A percentile compares a stretch with the other conserved stretches of the same genome.
These are phyloP conservation scores for Starmera stellimalicola DNA, from an alignment of 1,139 yeast species.

Conservation along the genomic window DNA sequence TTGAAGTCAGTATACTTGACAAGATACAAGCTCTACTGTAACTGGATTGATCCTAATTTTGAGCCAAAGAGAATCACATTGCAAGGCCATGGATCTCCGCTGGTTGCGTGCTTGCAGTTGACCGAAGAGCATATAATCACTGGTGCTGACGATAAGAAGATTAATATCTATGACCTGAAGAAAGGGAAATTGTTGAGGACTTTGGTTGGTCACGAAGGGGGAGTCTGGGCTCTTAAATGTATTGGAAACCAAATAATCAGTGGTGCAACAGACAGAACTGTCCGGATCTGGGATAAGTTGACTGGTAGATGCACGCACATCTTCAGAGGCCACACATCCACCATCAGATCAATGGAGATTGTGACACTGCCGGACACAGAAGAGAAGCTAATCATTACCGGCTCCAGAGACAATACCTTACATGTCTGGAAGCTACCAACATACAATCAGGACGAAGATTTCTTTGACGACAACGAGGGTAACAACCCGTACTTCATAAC, in stretches of 20 bases:
- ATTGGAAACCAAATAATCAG: slow-evolving; percentile 69
- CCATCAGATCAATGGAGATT: slow-evolving; percentile 85
- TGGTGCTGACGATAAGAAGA: slow-evolving; percentile 82
- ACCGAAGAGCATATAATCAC: slow-evolving; percentile 88
- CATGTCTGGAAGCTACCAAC: slow-evolving; percentile 71
- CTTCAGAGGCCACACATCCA: slow-evolving; percentile 84
- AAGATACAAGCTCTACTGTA: slow-evolving; percentile 50
- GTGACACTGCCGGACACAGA: slow-evolving; percentile 57
- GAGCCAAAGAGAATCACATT: slow-evolving; percentile 64
- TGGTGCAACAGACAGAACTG: slow-evolving; percentile 89
- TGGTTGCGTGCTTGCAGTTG: slow-evolving; percentile 89
- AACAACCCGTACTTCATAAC: slow-evolving; percentile 67
- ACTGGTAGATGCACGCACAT: slow-evolving; percentile 76
- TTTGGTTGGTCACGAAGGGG: slow-evolving; percentile 87
- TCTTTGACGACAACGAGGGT: slow-evolving; percentile 28
- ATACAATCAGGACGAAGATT: slow-evolving; percentile 26
- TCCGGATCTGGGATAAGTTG: slow-evolving; percentile 80
- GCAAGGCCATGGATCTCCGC: slow-evolving; percentile 68
- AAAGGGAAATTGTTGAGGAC: slow-evolving; percentile 64
- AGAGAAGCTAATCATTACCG: slow-evolving; percentile 64
- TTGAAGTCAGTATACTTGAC: slow-evolving; percentile 22
- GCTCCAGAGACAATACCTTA: slow-evolving; percentile 83
- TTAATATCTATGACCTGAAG: slow-evolving; percentile 70
- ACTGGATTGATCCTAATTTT: slow-evolving; percentile 79
- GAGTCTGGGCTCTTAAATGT: slow-evolving; percentile 97